Percentiles rank a stretch among this genome's conserved stretches.
phyloP scores from a whole-genome alignment of 2,329 filamentous ascomycete genomes.

The Trichoderma sp. region DNA sequence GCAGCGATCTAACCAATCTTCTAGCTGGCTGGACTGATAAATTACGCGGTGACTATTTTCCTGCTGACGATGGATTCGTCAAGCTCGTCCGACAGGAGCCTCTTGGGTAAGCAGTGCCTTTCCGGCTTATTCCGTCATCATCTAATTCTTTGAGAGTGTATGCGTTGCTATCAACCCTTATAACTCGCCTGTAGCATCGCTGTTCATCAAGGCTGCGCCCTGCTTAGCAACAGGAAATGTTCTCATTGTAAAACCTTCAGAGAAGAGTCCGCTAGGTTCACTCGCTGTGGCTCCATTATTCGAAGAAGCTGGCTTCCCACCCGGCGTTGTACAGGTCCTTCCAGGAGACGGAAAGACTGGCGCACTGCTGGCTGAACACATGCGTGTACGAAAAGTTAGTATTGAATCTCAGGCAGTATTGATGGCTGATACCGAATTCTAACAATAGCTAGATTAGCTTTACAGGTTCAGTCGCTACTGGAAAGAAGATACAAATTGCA shows the following conservation, averaged over 20 bases:
- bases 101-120: neutral
- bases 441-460: slow-evolving; percentile 40
- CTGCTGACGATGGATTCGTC: neutral
- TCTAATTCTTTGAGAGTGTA: neutral
- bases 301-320: slow-evolving; percentile 1
- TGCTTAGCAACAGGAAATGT: neutral
- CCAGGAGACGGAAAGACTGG: neutral
- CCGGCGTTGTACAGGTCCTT: neutral
- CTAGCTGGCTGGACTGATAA: slow-evolving; percentile 1
- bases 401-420: neutral
- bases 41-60: neutral
- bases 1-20: neutral
- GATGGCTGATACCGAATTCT: neutral
- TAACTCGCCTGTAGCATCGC: neutral
- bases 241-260: neutral
- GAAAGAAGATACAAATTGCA: slow-evolving; percentile 68
- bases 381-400: neutral
- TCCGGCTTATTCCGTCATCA: accelerated
- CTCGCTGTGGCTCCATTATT: neutral
- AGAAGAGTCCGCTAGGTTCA: neutral
- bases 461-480: slow-evolving; percentile 69
- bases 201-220: neutral
- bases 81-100: neutral
- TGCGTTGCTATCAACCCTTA: neutral
- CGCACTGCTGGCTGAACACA: neutral